Evolutionary conservation across 2,329 filamentous ascomycete genomes (phyloP).

Genomic region (Aureobasidium sp.): DNA sequence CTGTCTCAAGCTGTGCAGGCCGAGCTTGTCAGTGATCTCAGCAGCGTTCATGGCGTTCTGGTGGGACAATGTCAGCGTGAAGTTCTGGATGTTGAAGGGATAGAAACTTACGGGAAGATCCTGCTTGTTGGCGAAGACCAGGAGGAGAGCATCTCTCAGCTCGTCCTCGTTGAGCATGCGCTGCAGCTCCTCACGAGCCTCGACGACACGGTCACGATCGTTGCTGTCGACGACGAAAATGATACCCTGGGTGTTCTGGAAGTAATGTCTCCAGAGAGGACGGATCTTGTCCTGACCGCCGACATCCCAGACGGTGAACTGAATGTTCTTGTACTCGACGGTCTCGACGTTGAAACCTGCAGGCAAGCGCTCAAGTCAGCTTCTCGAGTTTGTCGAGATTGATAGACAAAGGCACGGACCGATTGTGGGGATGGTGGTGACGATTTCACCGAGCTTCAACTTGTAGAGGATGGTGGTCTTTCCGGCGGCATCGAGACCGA

Average conservation of each 20-base stretch:
- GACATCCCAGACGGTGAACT: slow-evolving; percentile 99
- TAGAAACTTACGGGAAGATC: slow-evolving; percentile 71
- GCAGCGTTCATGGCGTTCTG: slow-evolving; percentile 99
- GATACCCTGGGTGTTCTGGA: slow-evolving; percentile 87
- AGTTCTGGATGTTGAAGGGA: background rate
- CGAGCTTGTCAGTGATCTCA: slow-evolving; percentile 99
- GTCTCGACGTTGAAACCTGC: slow-evolving; percentile 94
- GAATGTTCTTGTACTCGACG: slow-evolving; percentile 98
- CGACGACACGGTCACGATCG: slow-evolving; percentile 83
- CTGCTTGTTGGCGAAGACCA: slow-evolving; percentile 99
- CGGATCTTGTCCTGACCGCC: slow-evolving; percentile 98
- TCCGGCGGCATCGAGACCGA: slow-evolving; percentile 93
- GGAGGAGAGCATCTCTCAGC: slow-evolving; percentile 88
- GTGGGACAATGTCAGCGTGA: background rate
- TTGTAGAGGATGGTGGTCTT: slow-evolving; percentile 99
- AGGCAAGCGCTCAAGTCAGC: slow-evolving; percentile 3
- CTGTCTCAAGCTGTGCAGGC: slow-evolving; percentile 97
- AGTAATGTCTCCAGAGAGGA: slow-evolving; percentile 96
- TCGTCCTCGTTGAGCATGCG: slow-evolving; percentile 97
- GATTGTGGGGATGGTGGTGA: slow-evolving; percentile 96
- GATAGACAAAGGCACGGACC: slow-evolving; percentile 38
- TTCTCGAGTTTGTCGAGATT: background rate
- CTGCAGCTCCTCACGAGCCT: slow-evolving; percentile 88
- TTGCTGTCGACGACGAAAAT: slow-evolving; percentile 98
- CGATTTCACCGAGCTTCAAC: slow-evolving; percentile 95